Evolutionary conservation across 2,329 filamentous ascomycete species (phyloP).

Genomic region (Botryotinia calthae): DNA sequence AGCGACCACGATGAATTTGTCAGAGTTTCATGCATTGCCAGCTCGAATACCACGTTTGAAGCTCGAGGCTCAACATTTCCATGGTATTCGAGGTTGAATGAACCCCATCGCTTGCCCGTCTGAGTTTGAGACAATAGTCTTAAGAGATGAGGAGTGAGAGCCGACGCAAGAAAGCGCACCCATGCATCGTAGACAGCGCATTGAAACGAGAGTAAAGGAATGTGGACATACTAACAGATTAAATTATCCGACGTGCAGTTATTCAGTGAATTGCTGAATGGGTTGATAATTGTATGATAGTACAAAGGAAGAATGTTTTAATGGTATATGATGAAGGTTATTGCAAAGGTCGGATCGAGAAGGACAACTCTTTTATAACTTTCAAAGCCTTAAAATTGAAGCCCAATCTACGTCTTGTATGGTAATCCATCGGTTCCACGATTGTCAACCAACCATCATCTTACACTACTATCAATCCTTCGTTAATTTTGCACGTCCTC

Average conservation of each 20-base stretch:
- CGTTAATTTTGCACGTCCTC: conserved; percentile 35
- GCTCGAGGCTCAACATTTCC: too few relatives aligned
- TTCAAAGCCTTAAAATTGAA: conserved; percentile 8
- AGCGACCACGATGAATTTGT: not conserved
- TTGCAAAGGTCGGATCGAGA: conserved; percentile 6
- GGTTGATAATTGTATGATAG: not conserved
- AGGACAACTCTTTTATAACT: conserved; percentile 16
- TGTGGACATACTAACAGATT: not conserved
- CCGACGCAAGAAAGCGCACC: not conserved
- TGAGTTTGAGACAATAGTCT: not conserved
- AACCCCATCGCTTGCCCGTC: not conserved
- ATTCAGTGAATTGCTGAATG: not conserved
- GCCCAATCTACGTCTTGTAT: conserved; percentile 8
- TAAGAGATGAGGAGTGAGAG: not conserved
- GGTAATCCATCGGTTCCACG: conserved; percentile 1
- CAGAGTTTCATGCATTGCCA: conserved; percentile 9
- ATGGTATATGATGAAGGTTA: not conserved
- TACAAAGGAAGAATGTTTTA: not conserved
- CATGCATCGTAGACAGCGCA: not conserved
- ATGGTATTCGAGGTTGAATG: not conserved
- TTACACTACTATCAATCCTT: conserved; percentile 27
- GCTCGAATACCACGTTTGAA: not conserved
- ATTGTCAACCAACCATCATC: conserved; percentile 31
- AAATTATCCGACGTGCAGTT: not conserved
- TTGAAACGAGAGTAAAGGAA: not conserved